A percentile compares a stretch with the other conserved stretches of the same genome.
These are phyloP conservation scores for Carex sylvatica DNA, from an alignment of 202 grass and related monocot species.

Conservation along the genomic window DNA sequence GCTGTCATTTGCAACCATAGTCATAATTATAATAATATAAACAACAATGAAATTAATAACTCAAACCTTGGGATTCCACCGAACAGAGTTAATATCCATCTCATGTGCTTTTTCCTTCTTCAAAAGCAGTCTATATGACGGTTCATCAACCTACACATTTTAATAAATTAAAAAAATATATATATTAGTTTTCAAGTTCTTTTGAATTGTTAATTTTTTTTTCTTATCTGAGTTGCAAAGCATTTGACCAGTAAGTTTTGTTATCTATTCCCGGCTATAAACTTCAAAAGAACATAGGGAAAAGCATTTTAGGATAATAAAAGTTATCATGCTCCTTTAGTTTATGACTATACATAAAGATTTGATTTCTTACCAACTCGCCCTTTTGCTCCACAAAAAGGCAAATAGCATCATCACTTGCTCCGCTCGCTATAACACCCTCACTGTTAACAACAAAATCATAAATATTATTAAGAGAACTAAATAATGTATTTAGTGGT, in stretches of 20 bases:
- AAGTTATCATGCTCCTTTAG: background rate
- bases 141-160: slow-evolving; percentile 56
- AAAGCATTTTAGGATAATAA: background rate
- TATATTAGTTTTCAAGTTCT: background rate
- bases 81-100: slow-evolving; percentile 94
- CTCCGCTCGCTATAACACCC: slow-evolving; percentile 79
- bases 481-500: slow-evolving; percentile 1
- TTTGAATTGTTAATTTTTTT: background rate
- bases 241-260: background rate
- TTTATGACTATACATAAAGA: background rate
- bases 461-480: slow-evolving; percentile 29
- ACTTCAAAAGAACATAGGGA: background rate
- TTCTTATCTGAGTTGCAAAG: background rate
- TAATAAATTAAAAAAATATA: background rate
- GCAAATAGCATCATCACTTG: slow-evolving; percentile 71
- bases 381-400: slow-evolving; percentile 66
- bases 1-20: background rate
- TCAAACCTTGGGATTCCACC: slow-evolving; percentile 83
- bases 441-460: slow-evolving; percentile 51
- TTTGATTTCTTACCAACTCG: slow-evolving; percentile 43
- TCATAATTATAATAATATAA: slow-evolving; percentile 10
- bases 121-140: slow-evolving; percentile 61
- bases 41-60: background rate
- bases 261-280: background rate
- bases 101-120: slow-evolving; percentile 96